Conservation (phyloP, 495 filamentous ascomycete species). For the Penicillium cosmopolitanum region DNA sequence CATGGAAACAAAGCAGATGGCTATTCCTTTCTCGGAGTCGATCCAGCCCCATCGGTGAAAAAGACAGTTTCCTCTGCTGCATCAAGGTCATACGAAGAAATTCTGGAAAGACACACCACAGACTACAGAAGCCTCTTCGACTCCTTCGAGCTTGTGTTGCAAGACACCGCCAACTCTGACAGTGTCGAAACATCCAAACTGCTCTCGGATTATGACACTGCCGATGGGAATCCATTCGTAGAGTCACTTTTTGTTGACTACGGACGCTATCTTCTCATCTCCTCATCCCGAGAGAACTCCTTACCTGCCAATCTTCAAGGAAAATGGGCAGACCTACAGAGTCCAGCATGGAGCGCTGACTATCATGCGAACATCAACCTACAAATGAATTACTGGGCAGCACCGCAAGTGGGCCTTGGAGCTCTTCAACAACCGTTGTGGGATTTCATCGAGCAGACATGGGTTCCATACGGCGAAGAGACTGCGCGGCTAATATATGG, state of each 20-base stretch:
- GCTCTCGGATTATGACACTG: constrained; percentile 34
- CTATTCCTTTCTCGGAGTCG: constrained; percentile 50
- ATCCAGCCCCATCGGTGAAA: constrained; percentile 42
- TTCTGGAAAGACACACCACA: constrained; percentile 40
- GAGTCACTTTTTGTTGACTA: constrained; percentile 51
- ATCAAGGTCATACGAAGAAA: constrained; percentile 26
- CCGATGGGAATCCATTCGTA: constrained; percentile 44
- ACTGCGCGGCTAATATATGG: constrained; percentile 53
- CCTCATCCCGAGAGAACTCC: constrained; percentile 39
- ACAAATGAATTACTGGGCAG: constrained; percentile 56
- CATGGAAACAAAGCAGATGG: constrained; percentile 42
- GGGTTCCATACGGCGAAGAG: constrained; percentile 53
- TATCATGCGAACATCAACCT: constrained; percentile 58
- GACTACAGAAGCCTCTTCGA: constrained; percentile 42
- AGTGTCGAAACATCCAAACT: constrained; percentile 41
- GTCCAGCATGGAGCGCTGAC: constrained; percentile 48
- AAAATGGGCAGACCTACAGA: constrained; percentile 39
- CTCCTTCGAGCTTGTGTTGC: constrained; percentile 44
- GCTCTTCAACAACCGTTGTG: constrained; percentile 37
- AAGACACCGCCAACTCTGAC: constrained; percentile 39
- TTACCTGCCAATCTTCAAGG: constrained; percentile 53
- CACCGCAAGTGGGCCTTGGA: constrained; percentile 38
- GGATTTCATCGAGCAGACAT: constrained; percentile 54
- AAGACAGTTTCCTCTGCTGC: constrained; percentile 32
- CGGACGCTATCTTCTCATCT: constrained; percentile 50